A percentile compares a stretch with the other conserved stretches of the same genome.
Evolutionary conservation across 2,329 filamentous ascomycete genomes (phyloP).

Genomic region (Clarireedia hainanense): DNA sequence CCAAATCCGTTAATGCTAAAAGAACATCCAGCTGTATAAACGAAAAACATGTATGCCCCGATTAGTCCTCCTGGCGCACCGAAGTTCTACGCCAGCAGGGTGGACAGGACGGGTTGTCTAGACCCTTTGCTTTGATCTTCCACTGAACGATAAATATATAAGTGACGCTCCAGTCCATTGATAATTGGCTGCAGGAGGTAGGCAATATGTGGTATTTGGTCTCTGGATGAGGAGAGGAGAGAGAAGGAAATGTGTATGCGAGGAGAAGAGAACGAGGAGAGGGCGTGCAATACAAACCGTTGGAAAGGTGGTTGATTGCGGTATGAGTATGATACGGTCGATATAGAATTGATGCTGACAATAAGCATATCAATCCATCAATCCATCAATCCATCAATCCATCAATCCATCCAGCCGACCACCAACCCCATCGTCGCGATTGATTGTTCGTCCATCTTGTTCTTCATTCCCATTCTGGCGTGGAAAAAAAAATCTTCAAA

Average conservation of each 20-base stretch:
- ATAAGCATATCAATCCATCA: too few relatives aligned
- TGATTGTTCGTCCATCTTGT: too few relatives aligned
- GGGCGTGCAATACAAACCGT: background rate
- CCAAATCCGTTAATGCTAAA: background rate
- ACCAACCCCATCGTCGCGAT: too few relatives aligned
- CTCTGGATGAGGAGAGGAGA: background rate
- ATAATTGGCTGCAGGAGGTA: slow-evolving; percentile 29
- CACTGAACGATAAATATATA: slow-evolving; percentile 32
- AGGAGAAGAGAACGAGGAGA: background rate
- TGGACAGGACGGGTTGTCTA: slow-evolving; percentile 34
- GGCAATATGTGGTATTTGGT: slow-evolving; percentile 30
- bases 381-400: too few relatives aligned
- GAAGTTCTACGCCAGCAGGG: slow-evolving; percentile 29
- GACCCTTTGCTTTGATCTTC: slow-evolving; percentile 30
- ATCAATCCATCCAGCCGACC: too few relatives aligned
- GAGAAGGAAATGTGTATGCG: background rate
- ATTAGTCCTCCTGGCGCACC: slow-evolving; percentile 33
- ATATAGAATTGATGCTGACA: too few relatives aligned
- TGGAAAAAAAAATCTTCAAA: background rate
- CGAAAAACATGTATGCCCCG: slow-evolving; percentile 27
- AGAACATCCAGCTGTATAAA: background rate
- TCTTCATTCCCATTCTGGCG: background rate
- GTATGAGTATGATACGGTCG: too few relatives aligned
- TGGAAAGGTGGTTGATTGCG: background rate
- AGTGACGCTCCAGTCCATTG: slow-evolving; percentile 31